Evolutionary conservation across 2,329 filamentous ascomycete genomes (phyloP).

Genomic region (Trichophyton mentagrophytes): DNA sequence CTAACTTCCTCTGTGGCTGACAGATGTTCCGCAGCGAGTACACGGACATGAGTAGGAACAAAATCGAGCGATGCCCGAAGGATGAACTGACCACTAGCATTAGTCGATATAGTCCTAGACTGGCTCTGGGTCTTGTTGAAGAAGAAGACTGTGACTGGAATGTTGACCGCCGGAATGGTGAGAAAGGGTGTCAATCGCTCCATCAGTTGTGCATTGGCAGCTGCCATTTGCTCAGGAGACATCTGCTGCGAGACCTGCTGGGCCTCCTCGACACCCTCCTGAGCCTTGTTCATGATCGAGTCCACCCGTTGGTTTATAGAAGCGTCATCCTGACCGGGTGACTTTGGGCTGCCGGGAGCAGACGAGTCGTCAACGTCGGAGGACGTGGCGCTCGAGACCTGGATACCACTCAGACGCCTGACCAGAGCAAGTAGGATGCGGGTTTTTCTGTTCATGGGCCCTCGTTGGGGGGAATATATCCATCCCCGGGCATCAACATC

Average conservation of each 20-base stretch:
- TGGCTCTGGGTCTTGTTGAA: slow-evolving; percentile 76
- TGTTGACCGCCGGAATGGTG: slow-evolving; percentile 63
- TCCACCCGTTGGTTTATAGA: slow-evolving; percentile 63
- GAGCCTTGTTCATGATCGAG: slow-evolving; percentile 60
- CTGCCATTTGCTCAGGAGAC: slow-evolving; percentile 58
- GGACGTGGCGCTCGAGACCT: slow-evolving; percentile 43
- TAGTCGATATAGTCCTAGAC: slow-evolving; percentile 71
- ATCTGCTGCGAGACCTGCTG: slow-evolving; percentile 17
- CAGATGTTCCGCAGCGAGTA: slow-evolving; percentile 73
- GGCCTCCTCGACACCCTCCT: slow-evolving; percentile 52
- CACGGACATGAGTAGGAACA: slow-evolving; percentile 74
- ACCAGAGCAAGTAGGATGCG: slow-evolving; percentile 76
- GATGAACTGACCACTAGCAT: slow-evolving; percentile 79
- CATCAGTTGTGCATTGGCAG: slow-evolving; percentile 80
- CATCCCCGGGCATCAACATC: slow-evolving; percentile 93
- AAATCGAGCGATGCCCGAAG: slow-evolving; percentile 74
- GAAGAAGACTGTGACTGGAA: slow-evolving; percentile 84
- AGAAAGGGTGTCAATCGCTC: slow-evolving; percentile 79
- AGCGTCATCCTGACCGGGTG: slow-evolving; percentile 47
- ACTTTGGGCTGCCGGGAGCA: slow-evolving; percentile 35
- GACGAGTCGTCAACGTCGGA: slow-evolving; percentile 33
- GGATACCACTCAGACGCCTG: slow-evolving; percentile 74
- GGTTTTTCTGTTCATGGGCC: slow-evolving; percentile 76
- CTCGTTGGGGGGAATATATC: slow-evolving; percentile 77
- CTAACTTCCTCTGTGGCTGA: slow-evolving; percentile 68